phyloP scores from a whole-genome alignment of 805 yeast species.

The Pichia membranifaciens region DNA sequence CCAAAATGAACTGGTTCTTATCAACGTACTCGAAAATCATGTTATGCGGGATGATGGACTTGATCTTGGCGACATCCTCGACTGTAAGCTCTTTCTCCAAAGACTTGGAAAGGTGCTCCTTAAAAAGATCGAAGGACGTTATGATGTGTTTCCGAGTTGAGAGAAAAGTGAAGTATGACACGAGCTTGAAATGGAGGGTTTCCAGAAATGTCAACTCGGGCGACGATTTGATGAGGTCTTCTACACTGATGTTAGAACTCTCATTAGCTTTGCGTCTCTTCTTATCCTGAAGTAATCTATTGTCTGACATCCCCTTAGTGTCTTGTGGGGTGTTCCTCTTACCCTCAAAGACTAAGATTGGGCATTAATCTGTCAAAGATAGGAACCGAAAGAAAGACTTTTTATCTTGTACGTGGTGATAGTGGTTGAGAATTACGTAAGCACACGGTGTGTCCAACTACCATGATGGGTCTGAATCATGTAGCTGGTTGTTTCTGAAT shows the following conservation, averaged over 20 bases:
- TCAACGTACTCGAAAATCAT: conserved; percentile 72
- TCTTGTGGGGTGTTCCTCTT: no score
- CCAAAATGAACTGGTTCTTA: conserved; percentile 52
- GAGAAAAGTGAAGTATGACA: conserved; percentile 58
- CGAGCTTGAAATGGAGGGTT: conserved; percentile 45
- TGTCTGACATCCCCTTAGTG: neutral
- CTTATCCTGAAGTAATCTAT: conserved; percentile 4
- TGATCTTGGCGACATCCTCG: conserved; percentile 60
- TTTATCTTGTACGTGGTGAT: no score
- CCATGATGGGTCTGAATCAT: no score
- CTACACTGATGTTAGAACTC: neutral
- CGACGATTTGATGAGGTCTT: conserved; percentile 24
- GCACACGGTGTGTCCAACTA: no score
- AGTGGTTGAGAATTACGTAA: no score
- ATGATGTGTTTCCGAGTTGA: conserved; percentile 55
- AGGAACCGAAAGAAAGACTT: no score
- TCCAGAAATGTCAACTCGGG: conserved; percentile 35
- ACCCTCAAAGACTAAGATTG: no score
- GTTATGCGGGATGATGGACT: conserved; percentile 59
- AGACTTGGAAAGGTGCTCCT: conserved; percentile 45
- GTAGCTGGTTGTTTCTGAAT: no score
- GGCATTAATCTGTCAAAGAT: no score
- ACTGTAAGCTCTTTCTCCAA: conserved; percentile 38
- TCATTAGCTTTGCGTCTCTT: conserved; percentile 6
- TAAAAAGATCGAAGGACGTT: conserved; percentile 50